These are phyloP conservation scores for Paraconiothyrium sp. DNA, from an alignment of 2,329 filamentous ascomycete species.

Conservation along the genomic window DNA sequence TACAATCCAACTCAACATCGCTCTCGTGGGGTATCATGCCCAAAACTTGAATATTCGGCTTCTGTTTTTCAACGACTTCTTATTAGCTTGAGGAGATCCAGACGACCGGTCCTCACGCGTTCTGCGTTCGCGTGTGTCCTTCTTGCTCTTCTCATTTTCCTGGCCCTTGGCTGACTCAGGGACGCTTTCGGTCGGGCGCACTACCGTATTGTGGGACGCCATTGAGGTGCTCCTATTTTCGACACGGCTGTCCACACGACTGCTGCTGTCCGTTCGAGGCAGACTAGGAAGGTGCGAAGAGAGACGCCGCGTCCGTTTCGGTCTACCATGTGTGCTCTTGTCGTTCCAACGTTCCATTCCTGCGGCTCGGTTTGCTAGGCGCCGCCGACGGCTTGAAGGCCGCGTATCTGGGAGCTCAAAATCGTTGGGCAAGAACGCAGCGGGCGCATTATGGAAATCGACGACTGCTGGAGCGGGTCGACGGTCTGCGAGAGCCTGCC, in stretches of 20 bases:
- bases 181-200: conserved; percentile 23
- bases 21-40: conserved; percentile 25
- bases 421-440: conserved; percentile 59
- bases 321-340: conserved; percentile 30
- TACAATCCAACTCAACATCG: conserved; percentile 17
- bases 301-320: conserved; percentile 42
- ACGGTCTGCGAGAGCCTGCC: conserved; percentile 36
- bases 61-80: conserved; percentile 46
- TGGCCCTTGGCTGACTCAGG: conserved; percentile 16
- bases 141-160: conserved; percentile 32
- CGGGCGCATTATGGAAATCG: conserved; percentile 59
- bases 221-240: conserved; percentile 29
- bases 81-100: conserved; percentile 31
- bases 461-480: conserved; percentile 47
- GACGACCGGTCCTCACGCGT: conserved; percentile 16
- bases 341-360: conserved; percentile 35
- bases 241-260: conserved; percentile 25
- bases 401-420: conserved; percentile 53
- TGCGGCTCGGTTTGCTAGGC: conserved; percentile 38
- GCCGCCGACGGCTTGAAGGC: conserved; percentile 36
- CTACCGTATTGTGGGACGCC: conserved; percentile 32
- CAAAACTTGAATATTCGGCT: conserved; percentile 51
- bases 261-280: conserved; percentile 37
- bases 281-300: conserved; percentile 44
- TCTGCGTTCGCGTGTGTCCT: conserved; percentile 23